Base-by-base conservation (phyloP, 805 yeast species). In the Diddensiella santjacobensis region DNA sequence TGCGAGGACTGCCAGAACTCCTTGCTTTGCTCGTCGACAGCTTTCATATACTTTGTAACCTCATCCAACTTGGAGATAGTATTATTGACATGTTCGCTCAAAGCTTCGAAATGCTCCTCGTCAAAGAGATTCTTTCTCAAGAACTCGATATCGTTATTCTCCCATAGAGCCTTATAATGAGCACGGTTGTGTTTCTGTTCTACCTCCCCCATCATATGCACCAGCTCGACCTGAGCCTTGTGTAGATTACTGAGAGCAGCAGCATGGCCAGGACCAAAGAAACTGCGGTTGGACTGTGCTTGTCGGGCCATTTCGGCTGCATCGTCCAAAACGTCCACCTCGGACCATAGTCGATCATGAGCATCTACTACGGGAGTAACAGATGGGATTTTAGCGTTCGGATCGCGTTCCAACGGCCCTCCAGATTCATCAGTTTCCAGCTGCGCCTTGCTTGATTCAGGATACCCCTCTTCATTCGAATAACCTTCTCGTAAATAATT, bases 301-400 rank as follows among this genome's bases (percentile, higher is more conserved):
- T 60, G 55, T n/a, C 53, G 58, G 2, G 87, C 79, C 71, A 83
- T 72, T 44, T 71, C 72, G 48, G 77, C 76, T 4, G 88, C 93
- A 54, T 87, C 95, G 54, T 87, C 90, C 53, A 91, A 71, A 0
- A 86, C 83, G 58, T 86, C 96, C 43, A 89, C 81, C 56, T 87
- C 95, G 4, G 91, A 82, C 95, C 96, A 90, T 40, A 87, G 71
- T 58, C 77, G 75, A 65, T 87, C 96, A 66, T 82, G 89, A 51
- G 78, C 70, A 46, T 85, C 81, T 18, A 79, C 81, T 42, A 73
- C 71, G 4, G 88, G 87, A 44, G 71, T 67, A 0, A 80, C 77
- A 3, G 78, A 68, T 6, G 81, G 77, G 2, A 80, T 64, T 52
- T 26, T 36, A 13, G 42, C 42, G 31, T 44, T 44, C n/a, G 47